Percentiles rank a stretch among this genome's conserved stretches.
These are phyloP conservation scores for Claviceps paspali DNA, from an alignment of 2,329 filamentous ascomycete species.

Conservation along the genomic window DNA sequence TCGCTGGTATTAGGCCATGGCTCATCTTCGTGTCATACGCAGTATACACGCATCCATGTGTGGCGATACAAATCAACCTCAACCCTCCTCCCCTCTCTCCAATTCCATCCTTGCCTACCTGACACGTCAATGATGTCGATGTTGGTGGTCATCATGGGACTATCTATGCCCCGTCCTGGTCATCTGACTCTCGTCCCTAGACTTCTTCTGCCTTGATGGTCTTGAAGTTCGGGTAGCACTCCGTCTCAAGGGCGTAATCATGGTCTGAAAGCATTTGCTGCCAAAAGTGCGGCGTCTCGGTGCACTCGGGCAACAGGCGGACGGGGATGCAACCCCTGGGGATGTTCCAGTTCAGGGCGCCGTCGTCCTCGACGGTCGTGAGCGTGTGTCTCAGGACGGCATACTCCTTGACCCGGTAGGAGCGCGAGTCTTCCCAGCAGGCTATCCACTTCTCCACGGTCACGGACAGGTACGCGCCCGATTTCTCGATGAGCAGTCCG, in stretches of 20 bases:
- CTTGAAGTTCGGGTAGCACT: neutral
- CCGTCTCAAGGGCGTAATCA: neutral
- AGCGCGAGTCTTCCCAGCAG: neutral
- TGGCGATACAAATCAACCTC: too few species aligned
- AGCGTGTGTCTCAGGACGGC: neutral
- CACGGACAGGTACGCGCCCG: neutral
- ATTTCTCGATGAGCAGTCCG: neutral
- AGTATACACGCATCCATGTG: too few species aligned
- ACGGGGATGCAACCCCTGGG: neutral
- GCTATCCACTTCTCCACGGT: neutral
- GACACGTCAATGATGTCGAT: too few species aligned
- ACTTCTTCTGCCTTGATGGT: too few species aligned
- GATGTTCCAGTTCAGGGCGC: neutral
- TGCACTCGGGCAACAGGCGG: neutral
- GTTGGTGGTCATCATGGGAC: too few species aligned
- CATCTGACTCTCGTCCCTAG: too few species aligned
- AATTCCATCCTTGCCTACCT: too few species aligned
- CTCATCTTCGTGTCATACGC: too few species aligned
- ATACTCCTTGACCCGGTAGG: neutral
- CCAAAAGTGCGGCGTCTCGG: neutral
- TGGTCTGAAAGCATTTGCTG: neutral
- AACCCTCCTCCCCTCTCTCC: too few species aligned
- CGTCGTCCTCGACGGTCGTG: neutral
- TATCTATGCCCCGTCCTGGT: too few species aligned
- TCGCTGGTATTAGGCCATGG: too few species aligned